phyloP scores from a whole-genome alignment of 2,329 filamentous ascomycete genomes.

The Ambrosiella cleistominuta region DNA sequence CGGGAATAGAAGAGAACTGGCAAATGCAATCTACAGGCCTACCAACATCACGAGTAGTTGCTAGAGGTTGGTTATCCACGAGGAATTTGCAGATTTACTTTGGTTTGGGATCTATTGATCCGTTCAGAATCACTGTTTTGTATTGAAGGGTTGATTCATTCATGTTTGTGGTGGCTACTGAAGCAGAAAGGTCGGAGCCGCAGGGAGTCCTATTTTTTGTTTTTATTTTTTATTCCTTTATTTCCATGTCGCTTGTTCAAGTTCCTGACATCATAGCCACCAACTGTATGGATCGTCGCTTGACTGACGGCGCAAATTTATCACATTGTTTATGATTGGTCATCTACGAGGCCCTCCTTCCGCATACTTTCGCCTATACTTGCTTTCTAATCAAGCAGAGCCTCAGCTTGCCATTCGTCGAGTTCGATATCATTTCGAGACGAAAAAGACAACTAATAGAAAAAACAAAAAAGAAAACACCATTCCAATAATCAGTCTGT shows the following conservation, averaged over 20 bases:
- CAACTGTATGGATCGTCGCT: background rate
- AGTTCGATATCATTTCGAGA: background rate
- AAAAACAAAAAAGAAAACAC: background rate
- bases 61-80: background rate
- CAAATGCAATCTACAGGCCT: background rate
- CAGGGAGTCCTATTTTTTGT: background rate
- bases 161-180: background rate
- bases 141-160: background rate
- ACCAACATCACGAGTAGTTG: no score
- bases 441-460: background rate
- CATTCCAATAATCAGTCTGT: background rate
- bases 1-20: background rate
- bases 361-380: background rate
- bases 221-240: background rate
- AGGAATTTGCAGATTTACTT: background rate
- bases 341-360: no score
- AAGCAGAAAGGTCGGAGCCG: background rate
- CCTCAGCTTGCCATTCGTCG: background rate
- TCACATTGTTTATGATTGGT: no score
- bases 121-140: background rate
- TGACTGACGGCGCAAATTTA: background rate
- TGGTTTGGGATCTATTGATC: background rate
- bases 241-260: background rate
- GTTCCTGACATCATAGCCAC: background rate
- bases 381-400: background rate